phyloP scores from a whole-genome alignment of 805 yeast species.

The Jamesozyma jinghongensis region DNA sequence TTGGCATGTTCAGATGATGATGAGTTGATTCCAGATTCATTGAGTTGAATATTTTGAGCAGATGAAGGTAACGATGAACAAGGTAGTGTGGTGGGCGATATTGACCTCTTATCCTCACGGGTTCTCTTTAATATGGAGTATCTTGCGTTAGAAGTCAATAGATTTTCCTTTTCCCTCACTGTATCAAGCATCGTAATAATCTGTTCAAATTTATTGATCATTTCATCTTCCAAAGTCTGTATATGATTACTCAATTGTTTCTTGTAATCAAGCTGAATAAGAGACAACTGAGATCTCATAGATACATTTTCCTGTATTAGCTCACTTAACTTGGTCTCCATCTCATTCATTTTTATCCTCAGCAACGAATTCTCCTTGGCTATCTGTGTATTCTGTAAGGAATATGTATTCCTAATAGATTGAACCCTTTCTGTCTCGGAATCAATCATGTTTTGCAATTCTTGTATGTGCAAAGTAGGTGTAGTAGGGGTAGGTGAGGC shows the following conservation, averaged over 20 bases:
- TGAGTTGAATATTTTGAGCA: background rate
- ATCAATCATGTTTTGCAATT: conserved; percentile 26
- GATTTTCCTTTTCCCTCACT: conserved; percentile 36
- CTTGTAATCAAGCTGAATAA: conserved; percentile 26
- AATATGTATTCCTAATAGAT: conserved; percentile 19
- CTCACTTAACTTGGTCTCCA: conserved; percentile 44
- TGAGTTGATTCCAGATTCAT: background rate
- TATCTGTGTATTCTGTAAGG: conserved; percentile 41
- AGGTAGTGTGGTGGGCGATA: background rate
- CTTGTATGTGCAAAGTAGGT: conserved; percentile 16
- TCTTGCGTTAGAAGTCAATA: conserved; percentile 9
- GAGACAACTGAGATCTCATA: conserved; percentile 32
- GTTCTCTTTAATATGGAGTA: background rate
- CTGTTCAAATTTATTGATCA: conserved; percentile 37
- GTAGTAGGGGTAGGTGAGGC: background rate
- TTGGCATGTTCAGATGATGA: background rate
- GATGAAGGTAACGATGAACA: background rate
- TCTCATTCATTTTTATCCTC: conserved; percentile 40
- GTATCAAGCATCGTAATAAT: conserved; percentile 36
- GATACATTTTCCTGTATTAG: conserved; percentile 42
- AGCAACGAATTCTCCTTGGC: conserved; percentile 51
- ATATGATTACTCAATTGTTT: conserved; percentile 33
- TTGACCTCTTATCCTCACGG: background rate
- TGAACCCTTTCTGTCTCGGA: conserved; percentile 15
- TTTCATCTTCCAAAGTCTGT: conserved; percentile 33